Conservation (phyloP, 805 yeast genomes). For the Saccharomycopsis guyanensis region DNA sequence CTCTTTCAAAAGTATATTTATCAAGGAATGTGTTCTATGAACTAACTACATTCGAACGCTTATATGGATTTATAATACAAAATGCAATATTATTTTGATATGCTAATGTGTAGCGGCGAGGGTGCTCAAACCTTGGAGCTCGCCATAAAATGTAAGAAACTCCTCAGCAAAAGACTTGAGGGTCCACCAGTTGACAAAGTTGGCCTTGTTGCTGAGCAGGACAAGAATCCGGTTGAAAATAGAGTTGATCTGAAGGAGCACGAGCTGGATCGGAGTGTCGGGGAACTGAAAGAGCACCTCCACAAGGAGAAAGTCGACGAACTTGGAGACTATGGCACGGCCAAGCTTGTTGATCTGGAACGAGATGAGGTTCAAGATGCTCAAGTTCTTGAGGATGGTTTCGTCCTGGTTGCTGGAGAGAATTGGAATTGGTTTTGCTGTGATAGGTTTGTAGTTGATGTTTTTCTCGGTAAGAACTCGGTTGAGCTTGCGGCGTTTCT, state of each 20-base stretch:
- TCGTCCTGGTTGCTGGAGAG: background rate
- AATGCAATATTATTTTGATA: background rate
- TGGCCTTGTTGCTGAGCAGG: background rate
- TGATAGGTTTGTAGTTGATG: background rate
- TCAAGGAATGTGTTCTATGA: no score
- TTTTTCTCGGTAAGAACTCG: background rate
- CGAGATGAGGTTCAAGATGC: background rate
- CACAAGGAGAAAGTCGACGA: slow-evolving; percentile 2
- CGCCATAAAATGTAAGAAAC: slow-evolving; percentile 9
- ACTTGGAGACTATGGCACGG: background rate
- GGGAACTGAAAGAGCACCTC: slow-evolving; percentile 4
- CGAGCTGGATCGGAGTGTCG: background rate
- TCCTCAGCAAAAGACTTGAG: slow-evolving; percentile 7
- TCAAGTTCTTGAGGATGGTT: slow-evolving; percentile 1
- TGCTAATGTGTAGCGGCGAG: background rate
- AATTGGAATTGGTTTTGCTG: background rate
- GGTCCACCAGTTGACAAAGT: slow-evolving; percentile 8
- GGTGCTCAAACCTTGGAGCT: slow-evolving; percentile 7
- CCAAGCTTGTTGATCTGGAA: slow-evolving; percentile 1
- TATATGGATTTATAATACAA: background rate
- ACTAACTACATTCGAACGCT: no score
- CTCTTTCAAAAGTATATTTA: no score
- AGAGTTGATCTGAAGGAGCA: slow-evolving; percentile 2
- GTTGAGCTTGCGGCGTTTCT: background rate
- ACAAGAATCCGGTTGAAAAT: slow-evolving; percentile 2